Conservation (phyloP, 441 rosid genomes). For the Populus hybrid region DNA sequence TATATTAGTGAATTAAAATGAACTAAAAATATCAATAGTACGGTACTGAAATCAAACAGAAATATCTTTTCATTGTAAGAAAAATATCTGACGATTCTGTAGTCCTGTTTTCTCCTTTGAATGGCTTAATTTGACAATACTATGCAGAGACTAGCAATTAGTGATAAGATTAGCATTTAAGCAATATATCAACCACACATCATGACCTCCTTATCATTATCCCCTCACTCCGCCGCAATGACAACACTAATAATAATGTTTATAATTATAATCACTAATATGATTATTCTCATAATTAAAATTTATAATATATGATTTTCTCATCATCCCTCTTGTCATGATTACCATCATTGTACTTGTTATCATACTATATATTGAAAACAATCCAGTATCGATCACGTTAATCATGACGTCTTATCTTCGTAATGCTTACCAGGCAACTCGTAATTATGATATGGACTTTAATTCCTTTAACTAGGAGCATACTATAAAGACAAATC, state of each 20-base stretch:
- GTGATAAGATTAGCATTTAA: not conserved
- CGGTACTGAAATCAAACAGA: too few relatives aligned
- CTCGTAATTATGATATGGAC: not conserved
- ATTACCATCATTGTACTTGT: not conserved
- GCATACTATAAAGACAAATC: too few relatives aligned
- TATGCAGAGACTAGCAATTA: not conserved
- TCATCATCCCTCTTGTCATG: not conserved
- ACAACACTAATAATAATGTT: not conserved
- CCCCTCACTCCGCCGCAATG: not conserved
- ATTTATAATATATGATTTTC: not conserved
- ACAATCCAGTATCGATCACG: not conserved
- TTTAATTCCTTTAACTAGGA: not conserved
- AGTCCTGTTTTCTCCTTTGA: not conserved
- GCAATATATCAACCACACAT: not conserved
- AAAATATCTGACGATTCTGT: not conserved
- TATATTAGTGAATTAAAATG: too few relatives aligned
- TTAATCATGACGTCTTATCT: too few relatives aligned
- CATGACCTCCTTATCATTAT: not conserved
- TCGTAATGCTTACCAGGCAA: not conserved
- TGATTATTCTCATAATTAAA: not conserved
- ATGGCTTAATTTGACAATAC: not conserved
- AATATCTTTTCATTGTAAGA: not conserved
- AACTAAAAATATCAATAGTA: too few relatives aligned
- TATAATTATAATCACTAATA: not conserved
- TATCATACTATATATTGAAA: not conserved